These are phyloP conservation scores for Hypoxylon rubiginosum DNA, from an alignment of 2,329 filamentous ascomycete species.

Conservation along the genomic window DNA sequence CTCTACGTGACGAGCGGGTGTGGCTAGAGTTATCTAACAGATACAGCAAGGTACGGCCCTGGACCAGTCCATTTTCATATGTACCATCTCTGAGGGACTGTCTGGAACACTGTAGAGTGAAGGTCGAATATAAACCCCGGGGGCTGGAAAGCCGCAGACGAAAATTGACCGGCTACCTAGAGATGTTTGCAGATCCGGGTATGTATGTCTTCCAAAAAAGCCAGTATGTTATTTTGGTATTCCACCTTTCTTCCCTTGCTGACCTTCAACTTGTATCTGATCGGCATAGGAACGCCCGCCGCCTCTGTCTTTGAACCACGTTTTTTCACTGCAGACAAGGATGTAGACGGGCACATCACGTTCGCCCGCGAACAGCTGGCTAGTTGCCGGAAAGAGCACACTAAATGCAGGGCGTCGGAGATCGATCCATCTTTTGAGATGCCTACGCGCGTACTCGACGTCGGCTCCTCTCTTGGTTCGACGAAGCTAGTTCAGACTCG, in stretches of 20 bases:
- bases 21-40: no score
- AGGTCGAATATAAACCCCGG: no score
- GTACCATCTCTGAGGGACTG: no score
- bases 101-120: no score
- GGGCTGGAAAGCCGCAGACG: not conserved
- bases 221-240: not conserved
- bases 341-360: conserved; percentile 21
- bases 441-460: conserved; percentile 37
- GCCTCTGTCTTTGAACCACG: conserved; percentile 25
- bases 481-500: conserved; percentile 26
- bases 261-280: not conserved
- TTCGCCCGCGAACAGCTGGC: conserved; percentile 24
- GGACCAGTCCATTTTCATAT: no score
- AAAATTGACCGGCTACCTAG: conserved; percentile 2
- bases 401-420: conserved; percentile 23
- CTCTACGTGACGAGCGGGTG: conserved; percentile 29
- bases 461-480: conserved; percentile 15
- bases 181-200: conserved; percentile 33
- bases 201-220: conserved; percentile 7
- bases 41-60: no score
- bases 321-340: conserved; percentile 15
- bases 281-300: conserved; percentile 30
- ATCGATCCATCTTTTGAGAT: conserved; percentile 10
- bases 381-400: conserved; percentile 20
- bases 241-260: not conserved